Evolutionary conservation across 2,329 filamentous ascomycete genomes (phyloP).

Genomic region (Trichophyton rubrum): DNA sequence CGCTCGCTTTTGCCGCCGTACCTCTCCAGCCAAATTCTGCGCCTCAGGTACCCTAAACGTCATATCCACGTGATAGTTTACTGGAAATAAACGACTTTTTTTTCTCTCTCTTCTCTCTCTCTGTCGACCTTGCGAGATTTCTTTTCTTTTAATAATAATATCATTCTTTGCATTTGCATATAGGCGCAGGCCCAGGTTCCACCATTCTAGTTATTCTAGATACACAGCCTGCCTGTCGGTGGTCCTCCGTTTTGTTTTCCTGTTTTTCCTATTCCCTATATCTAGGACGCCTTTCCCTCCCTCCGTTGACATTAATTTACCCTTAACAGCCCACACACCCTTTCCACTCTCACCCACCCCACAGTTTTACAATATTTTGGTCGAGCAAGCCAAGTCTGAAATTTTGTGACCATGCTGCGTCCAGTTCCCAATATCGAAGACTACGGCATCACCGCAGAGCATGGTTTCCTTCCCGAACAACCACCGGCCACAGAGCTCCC

Average conservation of each 20-base stretch:
- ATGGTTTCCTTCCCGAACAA: slow-evolving; percentile 79
- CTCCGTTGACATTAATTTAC: neutral
- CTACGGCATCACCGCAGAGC: slow-evolving; percentile 52
- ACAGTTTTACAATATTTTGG: neutral
- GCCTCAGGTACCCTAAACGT: neutral
- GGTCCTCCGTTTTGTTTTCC: neutral
- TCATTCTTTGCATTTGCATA: neutral
- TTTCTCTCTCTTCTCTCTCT: neutral
- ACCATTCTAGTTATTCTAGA: neutral
- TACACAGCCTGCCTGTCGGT: neutral
- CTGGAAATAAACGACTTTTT: neutral
- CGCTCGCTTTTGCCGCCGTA: neutral
- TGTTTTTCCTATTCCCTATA: neutral
- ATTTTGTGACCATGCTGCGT: slow-evolving; percentile 28
- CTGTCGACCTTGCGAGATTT: neutral
- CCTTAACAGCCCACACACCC: neutral
- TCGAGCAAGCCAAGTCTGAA: neutral
- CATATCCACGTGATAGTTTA: neutral
- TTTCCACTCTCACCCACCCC: neutral
- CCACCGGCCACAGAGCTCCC: slow-evolving; percentile 68
- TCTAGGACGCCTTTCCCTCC: neutral
- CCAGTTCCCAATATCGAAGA: slow-evolving; percentile 47
- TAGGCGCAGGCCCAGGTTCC: neutral
- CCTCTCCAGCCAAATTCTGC: neutral
- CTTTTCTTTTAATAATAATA: neutral